Evolutionary conservation across 805 yeast species (phyloP), one percentile per base, ranked within the genome.

Genomic region (Candida alai): DNA sequence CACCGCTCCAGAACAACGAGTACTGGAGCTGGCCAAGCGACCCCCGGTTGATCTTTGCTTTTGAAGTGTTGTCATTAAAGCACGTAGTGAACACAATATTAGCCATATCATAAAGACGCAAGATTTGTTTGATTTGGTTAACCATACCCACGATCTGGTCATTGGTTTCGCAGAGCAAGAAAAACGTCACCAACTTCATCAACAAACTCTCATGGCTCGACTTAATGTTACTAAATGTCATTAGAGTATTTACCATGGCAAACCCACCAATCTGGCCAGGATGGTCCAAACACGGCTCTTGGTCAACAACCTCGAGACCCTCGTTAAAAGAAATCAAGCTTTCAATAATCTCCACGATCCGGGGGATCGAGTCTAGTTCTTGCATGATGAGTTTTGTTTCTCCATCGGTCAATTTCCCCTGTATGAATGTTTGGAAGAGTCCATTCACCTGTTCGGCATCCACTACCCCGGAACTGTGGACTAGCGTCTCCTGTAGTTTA

Each of bases 121-220:
- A 50, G 32, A 48, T 53, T 8, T 34, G 34, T 24, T 57, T 35
- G 0, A 60, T 44, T 27, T 42, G 32, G 30, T 58, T 54, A 24
- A 55, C 41, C 13, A 58, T 43, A 5, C 38, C 40, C 8, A 58
- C 34, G 11, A 58, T 45, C 12, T 47, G 47, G 2, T 54, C 58
- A 41, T 55, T 55, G 6, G 47, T 48, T 30, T 64, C 69, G 39
- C 65, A 57, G 3, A 59, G 36, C 16, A 63, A 44, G 19, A 65
- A 48, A 29, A 65, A 44, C 2, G 60, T 44, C 8, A 55, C 38
- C 32, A 65, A 46, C 22, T 45, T 48, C n/a, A 56, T 34, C 30
- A 65, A 46, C 11, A 61, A 42, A 4, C 39, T 39, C 32, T 56
- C 60, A 37, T 66, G 70, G 1, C 36, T 36, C 11, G 41, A 36